Conservation (phyloP, 176 grass and related monocot genomes). For the Phragmites australis region DNA sequence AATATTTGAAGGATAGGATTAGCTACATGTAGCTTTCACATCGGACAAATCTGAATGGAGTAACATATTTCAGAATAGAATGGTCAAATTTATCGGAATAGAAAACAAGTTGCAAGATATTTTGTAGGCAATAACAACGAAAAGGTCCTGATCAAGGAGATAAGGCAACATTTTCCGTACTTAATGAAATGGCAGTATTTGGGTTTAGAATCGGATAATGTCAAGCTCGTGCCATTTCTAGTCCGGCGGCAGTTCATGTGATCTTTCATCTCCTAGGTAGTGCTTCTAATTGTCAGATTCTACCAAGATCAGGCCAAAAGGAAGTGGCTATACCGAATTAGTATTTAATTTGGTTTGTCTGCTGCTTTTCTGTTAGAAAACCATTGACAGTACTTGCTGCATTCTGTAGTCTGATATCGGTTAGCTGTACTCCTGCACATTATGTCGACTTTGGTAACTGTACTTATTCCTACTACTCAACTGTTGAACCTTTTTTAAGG, state of each 20-base stretch:
- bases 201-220: background rate
- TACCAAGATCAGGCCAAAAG: constrained; percentile 6
- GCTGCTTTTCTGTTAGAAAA: too few relatives aligned
- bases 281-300: constrained; percentile 24
- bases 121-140: background rate
- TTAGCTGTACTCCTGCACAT: constrained; percentile 26
- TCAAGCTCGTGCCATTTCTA: background rate
- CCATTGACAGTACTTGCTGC: background rate
- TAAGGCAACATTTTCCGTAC: background rate
- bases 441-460: background rate
- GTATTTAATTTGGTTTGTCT: background rate
- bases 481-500: background rate
- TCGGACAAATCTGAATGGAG: background rate
- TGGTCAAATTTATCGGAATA: background rate
- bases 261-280: background rate
- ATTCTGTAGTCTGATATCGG: background rate
- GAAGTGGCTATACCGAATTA: background rate
- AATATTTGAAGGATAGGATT: background rate
- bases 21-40: background rate
- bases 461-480: background rate
- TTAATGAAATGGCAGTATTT: background rate
- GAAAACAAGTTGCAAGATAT: background rate
- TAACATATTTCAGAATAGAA: background rate
- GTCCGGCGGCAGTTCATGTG: background rate
- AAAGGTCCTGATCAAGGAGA: background rate